Base-by-base conservation (phyloP, 768 basidiomycete species). In the Fibroporia radiculosa region DNA sequence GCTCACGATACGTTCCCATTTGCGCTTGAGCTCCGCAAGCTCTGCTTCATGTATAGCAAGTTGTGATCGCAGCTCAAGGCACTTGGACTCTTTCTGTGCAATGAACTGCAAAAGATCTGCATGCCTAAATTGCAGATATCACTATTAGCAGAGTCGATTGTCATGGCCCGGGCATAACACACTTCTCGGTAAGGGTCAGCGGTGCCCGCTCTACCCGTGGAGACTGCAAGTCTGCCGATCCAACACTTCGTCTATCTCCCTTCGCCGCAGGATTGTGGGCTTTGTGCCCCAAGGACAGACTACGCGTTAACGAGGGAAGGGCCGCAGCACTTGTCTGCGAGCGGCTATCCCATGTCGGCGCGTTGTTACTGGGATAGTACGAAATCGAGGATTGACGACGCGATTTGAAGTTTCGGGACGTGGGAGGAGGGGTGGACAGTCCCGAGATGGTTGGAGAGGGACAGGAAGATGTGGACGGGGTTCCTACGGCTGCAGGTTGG, bases 71-170 rank as follows among this genome's bases (percentile, higher is more conserved):
- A 91, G 69, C 46, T 92, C 88, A 31, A 91, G 74, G 53, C 85
- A 89, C 59, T 80, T 84, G 0, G 84, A 77, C 59, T 91, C 89
- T 51, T 91, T 90, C 63, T 89, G 86, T 0, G 89, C 88, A 40
- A 92, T 92, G 48, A 83, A 82, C 24, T 75, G 82, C n/a, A 91
- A 66, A 2, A 92, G 65, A 44, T 90, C 87, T 5, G 82, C 78
- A 54, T 92, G 85, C 56, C 89, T 91, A 49, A 29, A 24, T 20
- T 27, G 14, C n/a, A 11, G 26, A 45, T 13, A 42, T n/a, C 26
- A 22, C 13, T n/a, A 32, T 38, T 2, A 31, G 29, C 31, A 18
- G 18, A 32, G 24, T 13, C n/a, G 40, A n/a, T n/a, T n/a, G n/a
- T n/a, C n/a, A n/a, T n/a, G n/a, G n/a, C n/a, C 27, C 8, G 22